These are phyloP conservation scores for Shiraia bambusicola DNA, from an alignment of 2,329 filamentous ascomycete species.

Conservation along the genomic window DNA sequence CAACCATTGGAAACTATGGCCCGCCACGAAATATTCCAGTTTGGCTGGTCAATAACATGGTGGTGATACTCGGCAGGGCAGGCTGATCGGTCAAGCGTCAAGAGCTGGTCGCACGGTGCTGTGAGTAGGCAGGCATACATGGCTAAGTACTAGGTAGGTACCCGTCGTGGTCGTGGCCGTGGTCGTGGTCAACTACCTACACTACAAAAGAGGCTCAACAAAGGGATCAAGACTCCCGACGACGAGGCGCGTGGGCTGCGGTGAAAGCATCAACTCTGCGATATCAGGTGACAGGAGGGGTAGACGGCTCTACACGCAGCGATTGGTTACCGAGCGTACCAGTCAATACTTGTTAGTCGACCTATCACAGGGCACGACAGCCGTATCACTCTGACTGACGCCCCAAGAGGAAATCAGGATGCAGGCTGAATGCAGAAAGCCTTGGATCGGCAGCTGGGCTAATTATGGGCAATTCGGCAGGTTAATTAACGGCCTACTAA, in stretches of 20 bases:
- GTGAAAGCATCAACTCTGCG: conserved; percentile 1
- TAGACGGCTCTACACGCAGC: background rate
- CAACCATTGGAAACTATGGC: conserved; percentile 17
- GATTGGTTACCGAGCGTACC: conserved; percentile 16
- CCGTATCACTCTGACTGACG: conserved; percentile 15
- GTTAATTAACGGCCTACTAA: conserved; percentile 42
- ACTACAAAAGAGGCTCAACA: too few relatives aligned
- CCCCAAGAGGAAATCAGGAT: conserved; percentile 16
- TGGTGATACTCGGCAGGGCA: too few relatives aligned
- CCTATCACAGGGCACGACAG: conserved; percentile 27
- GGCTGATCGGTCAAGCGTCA: too few relatives aligned
- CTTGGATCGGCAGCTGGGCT: conserved; percentile 8
- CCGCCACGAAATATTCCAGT: conserved; percentile 4
- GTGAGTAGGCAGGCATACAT: too few relatives aligned
- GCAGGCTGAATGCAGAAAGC: background rate
- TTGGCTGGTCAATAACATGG: too few relatives aligned
- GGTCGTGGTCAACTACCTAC: too few relatives aligned
- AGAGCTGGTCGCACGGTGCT: too few relatives aligned
- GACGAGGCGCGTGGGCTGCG: background rate
- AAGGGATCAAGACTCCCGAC: background rate
- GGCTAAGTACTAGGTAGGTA: too few relatives aligned
- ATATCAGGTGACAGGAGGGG: conserved; percentile 1
- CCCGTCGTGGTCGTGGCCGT: too few relatives aligned
- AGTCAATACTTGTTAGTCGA: conserved; percentile 40
- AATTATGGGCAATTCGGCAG: conserved; percentile 37